Conservation (phyloP, 371 early-diverging fungal genomes). For the Cokeromyces recurvatus region DNA sequence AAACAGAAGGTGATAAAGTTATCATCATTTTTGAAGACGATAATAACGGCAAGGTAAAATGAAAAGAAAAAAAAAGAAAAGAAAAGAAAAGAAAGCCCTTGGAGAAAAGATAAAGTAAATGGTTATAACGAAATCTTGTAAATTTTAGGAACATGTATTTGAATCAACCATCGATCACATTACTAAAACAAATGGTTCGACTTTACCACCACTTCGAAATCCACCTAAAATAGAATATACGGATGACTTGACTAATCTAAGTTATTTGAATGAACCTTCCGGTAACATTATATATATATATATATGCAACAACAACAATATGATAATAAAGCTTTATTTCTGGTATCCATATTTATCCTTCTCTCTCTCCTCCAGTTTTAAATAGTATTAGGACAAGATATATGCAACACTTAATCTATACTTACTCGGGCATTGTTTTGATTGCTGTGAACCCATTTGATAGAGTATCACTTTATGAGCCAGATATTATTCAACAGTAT, state of each 20-base stretch:
- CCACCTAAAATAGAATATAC: slow-evolving; percentile 85
- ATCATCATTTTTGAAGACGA: slow-evolving; percentile 59
- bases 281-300: slow-evolving; percentile 38
- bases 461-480: slow-evolving; percentile 80
- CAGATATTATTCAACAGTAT: slow-evolving; percentile 82
- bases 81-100: no score
- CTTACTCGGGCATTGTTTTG: slow-evolving; percentile 97
- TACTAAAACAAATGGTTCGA: slow-evolving; percentile 52
- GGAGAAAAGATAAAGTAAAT: neutral
- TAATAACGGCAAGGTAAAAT: slow-evolving; percentile 44
- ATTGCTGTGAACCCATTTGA: slow-evolving; percentile 98
- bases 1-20: slow-evolving; percentile 46
- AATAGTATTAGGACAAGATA: slow-evolving; percentile 87
- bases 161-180: slow-evolving; percentile 69
- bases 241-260: slow-evolving; percentile 89
- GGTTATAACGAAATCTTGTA: neutral
- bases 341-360: no score
- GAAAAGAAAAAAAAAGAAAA: no score
- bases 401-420: slow-evolving; percentile 90
- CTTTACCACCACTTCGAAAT: slow-evolving; percentile 85
- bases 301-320: neutral
- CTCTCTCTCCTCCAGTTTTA: slow-evolving; percentile 49
- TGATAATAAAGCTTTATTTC: no score
- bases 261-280: slow-evolving; percentile 88
- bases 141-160: slow-evolving; percentile 62